Conservation (phyloP, 2,329 filamentous ascomycete genomes). For the Rhynchosporium secalis region DNA sequence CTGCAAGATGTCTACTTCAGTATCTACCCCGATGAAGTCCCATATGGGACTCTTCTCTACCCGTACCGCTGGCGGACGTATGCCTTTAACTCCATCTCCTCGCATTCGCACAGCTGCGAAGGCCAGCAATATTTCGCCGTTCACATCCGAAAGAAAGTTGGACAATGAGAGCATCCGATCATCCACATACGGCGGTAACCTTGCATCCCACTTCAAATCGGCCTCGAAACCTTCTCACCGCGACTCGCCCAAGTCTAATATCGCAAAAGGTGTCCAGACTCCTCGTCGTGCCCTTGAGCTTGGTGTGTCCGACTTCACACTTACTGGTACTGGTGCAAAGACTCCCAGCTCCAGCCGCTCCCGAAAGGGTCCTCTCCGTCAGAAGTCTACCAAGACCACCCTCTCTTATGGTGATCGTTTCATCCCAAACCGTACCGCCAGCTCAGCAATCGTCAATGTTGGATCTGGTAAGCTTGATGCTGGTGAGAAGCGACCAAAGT, state of each 20-base stretch:
- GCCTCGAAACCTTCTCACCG: slow-evolving; percentile 67
- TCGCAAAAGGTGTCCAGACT: slow-evolving; percentile 71
- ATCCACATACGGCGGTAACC: slow-evolving; percentile 77
- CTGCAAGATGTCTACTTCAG: slow-evolving; percentile 75
- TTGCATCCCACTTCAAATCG: slow-evolving; percentile 76
- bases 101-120: slow-evolving; percentile 58
- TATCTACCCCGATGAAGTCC: slow-evolving; percentile 93
- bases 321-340: slow-evolving; percentile 79
- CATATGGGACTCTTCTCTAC: slow-evolving; percentile 89
- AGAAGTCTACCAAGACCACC: slow-evolving; percentile 71
- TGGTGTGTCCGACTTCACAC: slow-evolving; percentile 86
- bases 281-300: slow-evolving; percentile 84
- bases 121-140: slow-evolving; percentile 66
- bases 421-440: slow-evolving; percentile 89
- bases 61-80: slow-evolving; percentile 89
- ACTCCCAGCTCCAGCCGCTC: slow-evolving; percentile 59
- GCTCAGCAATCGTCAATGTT: slow-evolving; percentile 80
- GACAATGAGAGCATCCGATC: slow-evolving; percentile 53
- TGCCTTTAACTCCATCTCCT: slow-evolving; percentile 92
- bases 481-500: slow-evolving; percentile 71
- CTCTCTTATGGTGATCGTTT: slow-evolving; percentile 86
- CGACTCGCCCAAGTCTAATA: slow-evolving; percentile 96
- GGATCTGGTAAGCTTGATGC: slow-evolving; percentile 81
- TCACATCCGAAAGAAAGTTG: slow-evolving; percentile 66
- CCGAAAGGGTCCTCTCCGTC: slow-evolving; percentile 53